Percentiles rank a stretch among this genome's conserved stretches.
Conservation (phyloP, 2,329 filamentous ascomycete species). For the Calonectria hongkongensis region DNA sequence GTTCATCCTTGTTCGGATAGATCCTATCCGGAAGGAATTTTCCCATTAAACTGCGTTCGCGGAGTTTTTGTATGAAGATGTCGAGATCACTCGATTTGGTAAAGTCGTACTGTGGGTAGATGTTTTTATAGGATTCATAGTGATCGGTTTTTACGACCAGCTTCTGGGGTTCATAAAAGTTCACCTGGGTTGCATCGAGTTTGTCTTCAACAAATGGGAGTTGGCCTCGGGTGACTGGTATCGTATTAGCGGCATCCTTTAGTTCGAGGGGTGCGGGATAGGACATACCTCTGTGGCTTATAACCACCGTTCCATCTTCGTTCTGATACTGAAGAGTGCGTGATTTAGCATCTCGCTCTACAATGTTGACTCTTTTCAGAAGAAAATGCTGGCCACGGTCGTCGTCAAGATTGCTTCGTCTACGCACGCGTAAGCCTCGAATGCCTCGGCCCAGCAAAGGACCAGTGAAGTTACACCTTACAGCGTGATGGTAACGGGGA, state of each 20-base stretch:
- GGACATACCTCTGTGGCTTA: conserved; percentile 12
- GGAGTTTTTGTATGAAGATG: conserved; percentile 9
- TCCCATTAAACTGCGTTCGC: not conserved
- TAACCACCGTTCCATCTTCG: not conserved
- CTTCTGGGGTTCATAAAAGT: not conserved
- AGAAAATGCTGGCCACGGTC: not conserved
- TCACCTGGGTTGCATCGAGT: conserved; percentile 14
- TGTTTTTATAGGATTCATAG: conserved; percentile 1
- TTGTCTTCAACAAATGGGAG: conserved; percentile 16
- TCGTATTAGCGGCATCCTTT: not conserved
- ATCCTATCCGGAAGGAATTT: conserved; percentile 14
- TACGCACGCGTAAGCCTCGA: not conserved
- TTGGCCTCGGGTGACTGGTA: not conserved
- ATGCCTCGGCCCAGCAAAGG: not conserved
- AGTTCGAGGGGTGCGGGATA: too few relatives aligned
- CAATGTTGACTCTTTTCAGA: conserved; percentile 6
- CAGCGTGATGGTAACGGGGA: conserved; percentile 15
- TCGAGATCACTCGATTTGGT: not conserved
- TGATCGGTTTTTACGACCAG: not conserved
- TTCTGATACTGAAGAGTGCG: conserved; percentile 10
- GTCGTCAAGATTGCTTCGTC: not conserved
- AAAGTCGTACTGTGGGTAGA: conserved; percentile 27
- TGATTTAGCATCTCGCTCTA: conserved; percentile 1
- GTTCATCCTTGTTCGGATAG: not conserved
- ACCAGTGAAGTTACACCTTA: not conserved